Evolutionary conservation across 129 eudicot genomes (phyloP).

Genomic region (Smallanthus sonchifolius): DNA sequence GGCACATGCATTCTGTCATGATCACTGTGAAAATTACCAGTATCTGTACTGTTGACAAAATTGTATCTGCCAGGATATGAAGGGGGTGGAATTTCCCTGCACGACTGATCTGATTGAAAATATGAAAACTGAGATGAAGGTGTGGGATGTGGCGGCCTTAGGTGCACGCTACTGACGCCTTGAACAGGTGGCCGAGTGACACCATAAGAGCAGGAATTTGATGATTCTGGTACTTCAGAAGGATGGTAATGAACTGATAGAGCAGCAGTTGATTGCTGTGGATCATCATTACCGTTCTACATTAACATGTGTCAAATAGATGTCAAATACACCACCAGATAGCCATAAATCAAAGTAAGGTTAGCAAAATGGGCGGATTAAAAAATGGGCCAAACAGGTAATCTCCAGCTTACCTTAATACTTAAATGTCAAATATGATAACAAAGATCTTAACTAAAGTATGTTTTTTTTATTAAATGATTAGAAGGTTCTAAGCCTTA

Average conservation of each 20-base stretch:
- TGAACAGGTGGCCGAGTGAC: conserved; percentile 38
- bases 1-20: conserved; percentile 55
- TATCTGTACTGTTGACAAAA: conserved; percentile 42
- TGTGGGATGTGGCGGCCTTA: conserved; percentile 81
- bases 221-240: conserved; percentile 38
- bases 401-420: neutral
- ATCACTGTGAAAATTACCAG: conserved; percentile 60
- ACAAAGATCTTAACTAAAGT: neutral
- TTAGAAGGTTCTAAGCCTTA: neutral
- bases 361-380: neutral
- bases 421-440: neutral
- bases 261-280: conserved; percentile 15
- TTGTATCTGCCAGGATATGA: conserved; percentile 60
- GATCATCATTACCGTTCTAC: conserved; percentile 39
- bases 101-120: conserved; percentile 58
- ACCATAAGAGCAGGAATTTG: conserved; percentile 37
- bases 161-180: conserved; percentile 32
- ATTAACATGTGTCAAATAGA: conserved; percentile 16
- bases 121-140: conserved; percentile 87
- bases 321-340: neutral
- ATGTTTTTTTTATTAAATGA: neutral
- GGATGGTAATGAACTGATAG: conserved; percentile 29
- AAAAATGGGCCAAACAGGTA: neutral
- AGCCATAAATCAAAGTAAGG: neutral
- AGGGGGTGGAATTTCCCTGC: conserved; percentile 59